phyloP scores from a whole-genome alignment of 164 flowering plant species.

The Aristolochia californica region DNA sequence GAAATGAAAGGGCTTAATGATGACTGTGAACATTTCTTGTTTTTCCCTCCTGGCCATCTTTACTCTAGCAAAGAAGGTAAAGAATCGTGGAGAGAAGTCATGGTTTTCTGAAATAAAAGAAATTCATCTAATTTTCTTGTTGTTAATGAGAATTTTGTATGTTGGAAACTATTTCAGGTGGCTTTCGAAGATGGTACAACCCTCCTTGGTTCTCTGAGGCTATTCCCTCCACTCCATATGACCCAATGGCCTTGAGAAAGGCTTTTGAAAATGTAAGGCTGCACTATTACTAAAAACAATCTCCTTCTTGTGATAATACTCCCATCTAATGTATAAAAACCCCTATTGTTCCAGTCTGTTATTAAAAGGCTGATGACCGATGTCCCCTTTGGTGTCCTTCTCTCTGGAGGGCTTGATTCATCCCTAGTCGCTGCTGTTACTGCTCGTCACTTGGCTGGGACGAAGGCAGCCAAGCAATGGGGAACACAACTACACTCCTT shows the following conservation, averaged over 20 bases:
- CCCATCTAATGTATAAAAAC: too few relatives aligned
- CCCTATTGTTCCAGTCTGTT: constrained; percentile 48
- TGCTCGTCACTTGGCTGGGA: constrained; percentile 66
- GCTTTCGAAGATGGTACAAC: constrained; percentile 68
- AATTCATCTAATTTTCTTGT: background rate
- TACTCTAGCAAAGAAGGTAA: constrained; percentile 69
- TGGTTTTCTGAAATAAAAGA: too few relatives aligned
- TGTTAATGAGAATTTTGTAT: background rate
- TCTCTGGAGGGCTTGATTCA: constrained; percentile 90
- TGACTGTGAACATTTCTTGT: constrained; percentile 82
- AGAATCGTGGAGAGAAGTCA: too few relatives aligned
- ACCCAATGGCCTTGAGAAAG: constrained; percentile 62
- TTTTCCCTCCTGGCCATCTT: constrained; percentile 86
- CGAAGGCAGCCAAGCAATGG: constrained; percentile 85
- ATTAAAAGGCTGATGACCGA: constrained; percentile 92
- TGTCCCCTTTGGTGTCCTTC: constrained; percentile 87
- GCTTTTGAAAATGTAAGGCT: constrained; percentile 68
- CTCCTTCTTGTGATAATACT: background rate
- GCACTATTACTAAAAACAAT: background rate
- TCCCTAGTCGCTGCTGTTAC: constrained; percentile 81
- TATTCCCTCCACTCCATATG: constrained; percentile 77
- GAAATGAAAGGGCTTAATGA: constrained; percentile 86
- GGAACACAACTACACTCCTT: constrained; percentile 89
- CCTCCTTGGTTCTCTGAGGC: constrained; percentile 77
- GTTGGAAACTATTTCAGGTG: constrained; percentile 19